A percentile compares a stretch with the other conserved stretches of the same genome.
These are phyloP conservation scores for Gnaphalium uliginosum DNA, from an alignment of 129 eudicot species.

Conservation along the genomic window DNA sequence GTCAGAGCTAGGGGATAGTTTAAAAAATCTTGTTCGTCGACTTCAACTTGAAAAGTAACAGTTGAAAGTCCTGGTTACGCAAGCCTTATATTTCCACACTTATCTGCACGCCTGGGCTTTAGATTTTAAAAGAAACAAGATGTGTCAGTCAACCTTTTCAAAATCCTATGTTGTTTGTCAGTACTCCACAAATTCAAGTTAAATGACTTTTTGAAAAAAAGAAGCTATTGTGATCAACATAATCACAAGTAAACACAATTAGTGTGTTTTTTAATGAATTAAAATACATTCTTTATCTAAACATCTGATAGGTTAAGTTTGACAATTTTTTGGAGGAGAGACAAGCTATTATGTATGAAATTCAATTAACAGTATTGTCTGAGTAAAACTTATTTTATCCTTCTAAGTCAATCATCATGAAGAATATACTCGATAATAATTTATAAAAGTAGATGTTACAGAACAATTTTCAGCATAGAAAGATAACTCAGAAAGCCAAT, in stretches of 20 bases:
- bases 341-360: neutral
- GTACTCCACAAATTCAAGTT: neutral
- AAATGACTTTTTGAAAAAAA: neutral
- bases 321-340: neutral
- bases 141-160: neutral
- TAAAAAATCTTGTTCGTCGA: neutral
- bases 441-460: neutral
- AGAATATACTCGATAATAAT: neutral
- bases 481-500: neutral
- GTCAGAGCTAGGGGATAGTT: neutral
- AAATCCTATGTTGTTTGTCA: neutral
- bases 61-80: neutral
- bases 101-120: neutral
- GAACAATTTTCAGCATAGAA: neutral
- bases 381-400: neutral
- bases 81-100: neutral
- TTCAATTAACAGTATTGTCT: neutral
- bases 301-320: neutral
- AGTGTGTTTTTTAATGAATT: neutral
- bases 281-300: neutral
- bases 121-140: neutral
- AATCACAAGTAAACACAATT: neutral
- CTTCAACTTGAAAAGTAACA: neutral
- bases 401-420: neutral
- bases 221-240: neutral